Evolutionary conservation across 257 asterid species (phyloP).

Genomic region (Eustoma russellianum): DNA sequence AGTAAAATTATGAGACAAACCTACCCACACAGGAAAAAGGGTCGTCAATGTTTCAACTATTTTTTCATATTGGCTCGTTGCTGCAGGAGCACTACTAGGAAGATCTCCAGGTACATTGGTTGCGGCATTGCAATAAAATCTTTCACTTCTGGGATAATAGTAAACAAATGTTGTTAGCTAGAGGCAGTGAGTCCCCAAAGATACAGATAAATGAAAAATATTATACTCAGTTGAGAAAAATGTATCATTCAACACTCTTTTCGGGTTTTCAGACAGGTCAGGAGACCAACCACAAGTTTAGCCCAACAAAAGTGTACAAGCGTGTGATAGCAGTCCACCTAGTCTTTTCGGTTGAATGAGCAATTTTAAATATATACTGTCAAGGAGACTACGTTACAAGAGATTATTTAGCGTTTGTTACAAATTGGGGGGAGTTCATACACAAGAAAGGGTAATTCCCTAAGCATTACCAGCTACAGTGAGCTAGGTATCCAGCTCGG

Average conservation of each 20-base stretch:
- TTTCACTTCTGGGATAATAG: constrained; percentile 25
- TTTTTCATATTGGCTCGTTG: constrained; percentile 69
- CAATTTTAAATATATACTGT: too few relatives aligned
- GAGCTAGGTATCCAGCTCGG: too few relatives aligned
- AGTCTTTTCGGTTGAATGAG: too few relatives aligned
- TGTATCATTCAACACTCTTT: not conserved
- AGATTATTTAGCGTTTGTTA: too few relatives aligned
- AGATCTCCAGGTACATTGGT: constrained; percentile 62
- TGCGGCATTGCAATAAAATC: constrained; percentile 52
- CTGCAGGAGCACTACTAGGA: constrained; percentile 40
- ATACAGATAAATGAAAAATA: too few relatives aligned
- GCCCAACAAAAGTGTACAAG: not conserved
- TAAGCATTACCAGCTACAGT: too few relatives aligned
- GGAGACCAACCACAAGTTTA: not conserved
- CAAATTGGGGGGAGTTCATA: too few relatives aligned
- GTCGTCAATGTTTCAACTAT: constrained; percentile 85
- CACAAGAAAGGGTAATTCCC: too few relatives aligned
- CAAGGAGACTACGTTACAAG: too few relatives aligned
- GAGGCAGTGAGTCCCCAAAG: too few relatives aligned
- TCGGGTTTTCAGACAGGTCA: not conserved
- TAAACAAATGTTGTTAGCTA: not conserved
- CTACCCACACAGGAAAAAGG: constrained; percentile 93
- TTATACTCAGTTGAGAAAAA: not conserved
- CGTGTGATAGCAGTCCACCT: not conserved
- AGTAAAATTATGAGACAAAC: constrained; percentile 19